Evolutionary conservation across 306 rosid genomes (phyloP), one percentile per base, ranked within the genome.

Genomic region (Crataegus laevigata): DNA sequence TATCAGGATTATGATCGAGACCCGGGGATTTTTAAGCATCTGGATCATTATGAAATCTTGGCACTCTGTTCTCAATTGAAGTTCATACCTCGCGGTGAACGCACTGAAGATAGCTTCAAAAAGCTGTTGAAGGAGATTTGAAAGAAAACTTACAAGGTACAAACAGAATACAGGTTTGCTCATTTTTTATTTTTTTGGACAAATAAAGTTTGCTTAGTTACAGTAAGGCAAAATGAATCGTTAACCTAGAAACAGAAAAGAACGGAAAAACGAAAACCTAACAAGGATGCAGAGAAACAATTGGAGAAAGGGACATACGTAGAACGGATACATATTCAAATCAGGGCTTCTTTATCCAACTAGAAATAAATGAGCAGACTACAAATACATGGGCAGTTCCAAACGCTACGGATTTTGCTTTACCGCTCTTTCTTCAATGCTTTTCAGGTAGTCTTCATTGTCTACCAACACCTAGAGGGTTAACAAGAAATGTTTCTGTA

Each of bases 1-100:
- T 78, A 12, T 57, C 92, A 94, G 97, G 98, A 90, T 84, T 94
- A 86, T 80, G 98, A 94, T 77, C 87, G 98, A 85, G 97, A 90
- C 73, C 85, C 87, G 0, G 82, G 79, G 75, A 84, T 87, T 80
- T 82, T 91, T 26, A 79, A 84, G 79, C 84, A 71, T 34, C 69
- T 94, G 69, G 57, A 81, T 84, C 96, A 91, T 40, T 87, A 72
- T 75, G 77, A 83, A 71, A 89, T 83, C 77, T 75, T 85, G 78
- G 93, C 79, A 60, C 93, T 90, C 32, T 84, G 91, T 80, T 88
- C 91, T 30, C 67, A 75, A 71, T 71, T 94, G 79, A 87, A 83
- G 84, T 63, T 89, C 71, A 66, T 84, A 45, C 74, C 89, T 62
- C 64, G 67, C 50, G 28, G 43, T 55, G 91, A 83, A 77, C 68